phyloP scores from a whole-genome alignment of 495 filamentous ascomycete species.

The Ascodesmis nigricans region DNA sequence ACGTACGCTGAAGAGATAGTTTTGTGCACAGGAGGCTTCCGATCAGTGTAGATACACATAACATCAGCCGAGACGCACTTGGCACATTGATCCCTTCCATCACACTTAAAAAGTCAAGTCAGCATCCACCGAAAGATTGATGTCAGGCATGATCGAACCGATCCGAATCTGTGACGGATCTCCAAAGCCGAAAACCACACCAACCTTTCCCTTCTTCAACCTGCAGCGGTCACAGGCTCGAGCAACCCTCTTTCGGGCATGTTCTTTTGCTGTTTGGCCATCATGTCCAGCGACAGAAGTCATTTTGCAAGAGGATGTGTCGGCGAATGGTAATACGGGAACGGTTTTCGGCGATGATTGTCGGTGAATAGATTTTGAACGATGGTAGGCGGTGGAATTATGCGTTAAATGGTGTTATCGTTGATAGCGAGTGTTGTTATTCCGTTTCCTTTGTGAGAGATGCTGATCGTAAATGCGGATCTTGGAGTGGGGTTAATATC shows the following conservation, averaged over 20 bases:
- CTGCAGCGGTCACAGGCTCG: slow-evolving; percentile 44
- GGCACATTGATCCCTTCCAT: slow-evolving; percentile 36
- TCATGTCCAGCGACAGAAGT: too few species aligned
- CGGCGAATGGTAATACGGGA: too few species aligned
- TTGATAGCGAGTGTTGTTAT: background rate
- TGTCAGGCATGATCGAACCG: slow-evolving; percentile 1
- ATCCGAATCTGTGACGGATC: background rate
- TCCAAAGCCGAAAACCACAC: slow-evolving; percentile 13
- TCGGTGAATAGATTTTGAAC: background rate
- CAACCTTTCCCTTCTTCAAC: slow-evolving; percentile 43
- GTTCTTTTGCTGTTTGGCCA: slow-evolving; percentile 8
- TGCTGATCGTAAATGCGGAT: background rate
- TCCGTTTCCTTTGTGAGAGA: background rate
- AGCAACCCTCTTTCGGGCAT: slow-evolving; percentile 34
- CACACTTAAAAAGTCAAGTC: slow-evolving; percentile 28
- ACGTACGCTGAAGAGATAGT: slow-evolving; percentile 6
- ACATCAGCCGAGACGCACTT: slow-evolving; percentile 38
- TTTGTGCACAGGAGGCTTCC: slow-evolving; percentile 23
- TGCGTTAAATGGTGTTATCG: background rate
- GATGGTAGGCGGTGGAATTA: background rate
- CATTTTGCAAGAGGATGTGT: too few species aligned
- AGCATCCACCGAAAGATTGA: slow-evolving; percentile 6
- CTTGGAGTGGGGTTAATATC: background rate
- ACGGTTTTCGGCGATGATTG: too few species aligned
- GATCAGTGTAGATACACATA: slow-evolving; percentile 39